Evolutionary conservation across 345 rosid genomes (phyloP).

Genomic region (Acer campestre): DNA sequence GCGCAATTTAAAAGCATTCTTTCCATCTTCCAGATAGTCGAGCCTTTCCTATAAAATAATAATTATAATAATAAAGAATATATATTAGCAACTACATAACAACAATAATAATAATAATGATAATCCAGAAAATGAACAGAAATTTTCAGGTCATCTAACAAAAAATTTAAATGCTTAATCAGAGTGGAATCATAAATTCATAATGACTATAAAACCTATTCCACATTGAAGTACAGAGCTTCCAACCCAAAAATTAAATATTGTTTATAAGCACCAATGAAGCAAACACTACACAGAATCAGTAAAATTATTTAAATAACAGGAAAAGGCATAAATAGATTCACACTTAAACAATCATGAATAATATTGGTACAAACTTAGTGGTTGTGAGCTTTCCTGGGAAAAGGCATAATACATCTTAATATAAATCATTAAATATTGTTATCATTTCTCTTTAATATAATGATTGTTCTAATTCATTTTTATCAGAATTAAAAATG

Average conservation of each 20-base stretch:
- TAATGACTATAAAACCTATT: neutral
- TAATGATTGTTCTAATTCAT: neutral
- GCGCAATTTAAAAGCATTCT: conserved; percentile 79
- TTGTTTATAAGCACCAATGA: neutral
- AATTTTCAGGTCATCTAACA: neutral
- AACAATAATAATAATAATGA: neutral
- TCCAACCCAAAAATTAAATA: neutral
- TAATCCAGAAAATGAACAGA: conserved; percentile 5
- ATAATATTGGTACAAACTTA: neutral
- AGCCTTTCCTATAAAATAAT: conserved; percentile 71
- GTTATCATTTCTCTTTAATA: neutral
- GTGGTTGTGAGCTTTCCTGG: neutral
- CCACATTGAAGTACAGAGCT: neutral
- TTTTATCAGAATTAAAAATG: neutral
- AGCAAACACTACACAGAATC: neutral
- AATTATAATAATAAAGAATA: conserved; percentile 2
- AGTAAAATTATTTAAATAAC: neutral
- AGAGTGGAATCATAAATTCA: neutral
- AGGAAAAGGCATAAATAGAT: conserved; percentile 8
- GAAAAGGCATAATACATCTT: neutral
- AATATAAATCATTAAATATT: neutral
- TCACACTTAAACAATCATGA: neutral
- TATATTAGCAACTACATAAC: too few species aligned
- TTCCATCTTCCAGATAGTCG: conserved; percentile 98
- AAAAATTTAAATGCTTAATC: conserved; percentile 5